Percentiles rank a stretch among this genome's conserved stretches.
These are phyloP conservation scores for Lasiosphaeris hirsuta DNA, from an alignment of 495 filamentous ascomycete genomes.

Conservation along the genomic window DNA sequence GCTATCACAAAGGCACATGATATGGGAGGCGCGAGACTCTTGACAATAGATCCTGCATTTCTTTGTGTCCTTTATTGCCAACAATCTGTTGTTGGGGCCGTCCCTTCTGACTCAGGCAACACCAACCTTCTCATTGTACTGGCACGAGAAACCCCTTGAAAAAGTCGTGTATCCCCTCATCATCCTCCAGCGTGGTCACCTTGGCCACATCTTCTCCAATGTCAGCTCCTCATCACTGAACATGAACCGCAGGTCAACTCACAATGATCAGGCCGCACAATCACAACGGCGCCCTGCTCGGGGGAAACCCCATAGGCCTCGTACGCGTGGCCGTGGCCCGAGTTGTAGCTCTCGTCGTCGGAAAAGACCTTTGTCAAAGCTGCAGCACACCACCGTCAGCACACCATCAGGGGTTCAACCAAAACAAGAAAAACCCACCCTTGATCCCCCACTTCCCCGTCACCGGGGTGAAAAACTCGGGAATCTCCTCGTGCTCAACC, in stretches of 20 bases:
- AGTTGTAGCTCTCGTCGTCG: constrained; percentile 65
- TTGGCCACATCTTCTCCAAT: constrained; percentile 24
- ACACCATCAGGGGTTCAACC: background rate
- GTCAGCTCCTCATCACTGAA: background rate
- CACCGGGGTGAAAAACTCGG: constrained; percentile 55
- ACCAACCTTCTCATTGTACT: too few relatives aligned
- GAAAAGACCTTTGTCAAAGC: constrained; percentile 62
- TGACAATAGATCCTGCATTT: too few relatives aligned
- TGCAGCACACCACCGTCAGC: constrained; percentile 20
- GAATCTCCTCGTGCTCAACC: constrained; percentile 58
- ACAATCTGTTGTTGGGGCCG: too few relatives aligned
- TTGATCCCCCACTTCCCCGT: constrained; percentile 58
- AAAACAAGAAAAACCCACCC: constrained; percentile 37
- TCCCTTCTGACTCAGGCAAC: too few relatives aligned
- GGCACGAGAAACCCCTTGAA: constrained; percentile 22
- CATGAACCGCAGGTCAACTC: constrained; percentile 22
- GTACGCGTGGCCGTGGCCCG: constrained; percentile 63
- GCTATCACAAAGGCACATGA: too few relatives aligned
- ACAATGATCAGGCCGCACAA: constrained; percentile 71
- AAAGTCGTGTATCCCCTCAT: constrained; percentile 15
- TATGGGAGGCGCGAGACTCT: too few relatives aligned
- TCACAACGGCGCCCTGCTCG: constrained; percentile 50
- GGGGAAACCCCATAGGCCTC: constrained; percentile 56
- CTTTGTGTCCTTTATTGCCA: too few relatives aligned
- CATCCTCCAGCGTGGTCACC: constrained; percentile 20